Percentiles rank a stretch among this genome's conserved stretches.
These are phyloP conservation scores for Triticum dicoccoides DNA, from an alignment of 176 grass and related monocot species.

Conservation along the genomic window DNA sequence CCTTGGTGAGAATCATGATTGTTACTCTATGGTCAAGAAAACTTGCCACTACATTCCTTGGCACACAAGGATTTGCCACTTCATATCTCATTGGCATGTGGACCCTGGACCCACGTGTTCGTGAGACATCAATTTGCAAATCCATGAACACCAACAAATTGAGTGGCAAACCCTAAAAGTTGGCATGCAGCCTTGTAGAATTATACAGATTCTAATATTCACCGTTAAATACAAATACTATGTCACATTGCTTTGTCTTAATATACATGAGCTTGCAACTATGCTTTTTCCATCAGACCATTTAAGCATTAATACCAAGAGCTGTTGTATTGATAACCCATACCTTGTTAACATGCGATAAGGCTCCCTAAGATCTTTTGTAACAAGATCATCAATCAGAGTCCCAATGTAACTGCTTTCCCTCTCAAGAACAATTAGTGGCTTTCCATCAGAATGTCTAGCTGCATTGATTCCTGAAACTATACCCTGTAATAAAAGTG, in stretches of 20 bases:
- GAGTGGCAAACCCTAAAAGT: background rate
- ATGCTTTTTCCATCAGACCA: background rate
- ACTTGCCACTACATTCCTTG: background rate
- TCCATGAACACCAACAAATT: background rate
- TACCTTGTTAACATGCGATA: slow-evolving; percentile 98
- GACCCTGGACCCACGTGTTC: background rate
- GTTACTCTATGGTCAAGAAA: background rate
- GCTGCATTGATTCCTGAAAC: slow-evolving; percentile 94
- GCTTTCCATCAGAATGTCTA: slow-evolving; percentile 87
- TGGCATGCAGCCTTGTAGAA: background rate
- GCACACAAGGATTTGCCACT: background rate
- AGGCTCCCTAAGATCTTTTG: slow-evolving; percentile 97
- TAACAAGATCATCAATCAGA: slow-evolving; percentile 98
- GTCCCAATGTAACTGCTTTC: slow-evolving; percentile 96
- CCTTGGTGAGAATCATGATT: background rate
- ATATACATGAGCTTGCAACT: background rate
- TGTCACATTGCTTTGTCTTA: background rate
- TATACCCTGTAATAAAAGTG: slow-evolving; percentile 60
- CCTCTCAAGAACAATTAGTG: slow-evolving; percentile 91
- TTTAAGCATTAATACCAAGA: slow-evolving; percentile 5
- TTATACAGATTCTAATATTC: background rate
- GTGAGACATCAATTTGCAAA: background rate
- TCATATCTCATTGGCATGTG: background rate
- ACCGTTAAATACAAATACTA: background rate
- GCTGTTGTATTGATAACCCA: background rate